phyloP scores from a whole-genome alignment of 2,329 filamentous ascomycete species.

The Bertia moriformis region DNA sequence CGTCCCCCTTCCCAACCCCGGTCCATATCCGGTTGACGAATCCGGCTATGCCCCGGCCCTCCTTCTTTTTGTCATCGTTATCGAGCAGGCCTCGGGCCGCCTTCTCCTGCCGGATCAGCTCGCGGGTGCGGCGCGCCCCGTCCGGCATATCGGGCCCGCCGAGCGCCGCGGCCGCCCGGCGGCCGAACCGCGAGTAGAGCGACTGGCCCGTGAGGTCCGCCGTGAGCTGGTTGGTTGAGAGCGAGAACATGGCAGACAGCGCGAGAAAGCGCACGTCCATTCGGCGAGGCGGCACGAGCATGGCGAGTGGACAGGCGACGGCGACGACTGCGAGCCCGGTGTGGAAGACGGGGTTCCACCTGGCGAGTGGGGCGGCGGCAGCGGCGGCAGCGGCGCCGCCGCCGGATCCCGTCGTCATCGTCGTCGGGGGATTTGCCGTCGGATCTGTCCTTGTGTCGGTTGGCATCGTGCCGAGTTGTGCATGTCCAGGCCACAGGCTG shows the following conservation, averaged over 20 bases:
- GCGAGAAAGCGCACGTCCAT: conserved; percentile 33
- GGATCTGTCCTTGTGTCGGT: too few relatives aligned
- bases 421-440: too few relatives aligned
- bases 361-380: conserved; percentile 3
- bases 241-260: conserved; percentile 32
- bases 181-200: conserved; percentile 29
- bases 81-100: too few relatives aligned
- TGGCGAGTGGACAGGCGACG: conserved; percentile 28
- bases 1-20: conserved; percentile 10
- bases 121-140: conserved; percentile 29
- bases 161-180: conserved; percentile 27
- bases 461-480: too few relatives aligned
- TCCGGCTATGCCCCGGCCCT: background rate
- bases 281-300: conserved; percentile 34
- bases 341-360: conserved; percentile 23
- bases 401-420: conserved; percentile 4
- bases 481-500: too few relatives aligned
- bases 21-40: conserved; percentile 9
- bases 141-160: conserved; percentile 43
- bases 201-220: conserved; percentile 41
- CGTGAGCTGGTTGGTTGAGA: conserved; percentile 37
- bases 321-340: conserved; percentile 30
- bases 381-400: conserved; percentile 3
- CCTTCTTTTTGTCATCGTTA: conserved; percentile 5
- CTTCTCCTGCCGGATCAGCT: conserved; percentile 28